These are phyloP conservation scores for Solanum hybrid DNA, from an alignment of 305 asterid genomes.

Conservation along the genomic window DNA sequence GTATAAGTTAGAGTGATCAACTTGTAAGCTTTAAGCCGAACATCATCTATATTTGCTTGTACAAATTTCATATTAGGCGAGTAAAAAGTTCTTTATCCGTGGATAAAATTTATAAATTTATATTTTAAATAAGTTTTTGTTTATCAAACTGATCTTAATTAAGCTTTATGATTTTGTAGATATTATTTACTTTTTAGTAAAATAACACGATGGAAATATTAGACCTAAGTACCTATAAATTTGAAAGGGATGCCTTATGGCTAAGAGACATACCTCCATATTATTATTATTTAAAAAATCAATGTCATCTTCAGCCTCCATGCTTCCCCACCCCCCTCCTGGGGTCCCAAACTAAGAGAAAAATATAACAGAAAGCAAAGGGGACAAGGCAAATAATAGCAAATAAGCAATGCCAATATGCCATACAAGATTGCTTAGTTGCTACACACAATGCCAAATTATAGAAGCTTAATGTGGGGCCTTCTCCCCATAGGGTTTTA, in stretches of 20 bases:
- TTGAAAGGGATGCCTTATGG: neutral
- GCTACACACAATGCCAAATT: neutral
- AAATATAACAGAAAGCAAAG: neutral
- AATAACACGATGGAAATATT: neutral
- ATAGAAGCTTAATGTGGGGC: neutral
- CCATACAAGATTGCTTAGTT: neutral
- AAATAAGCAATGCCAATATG: slow-evolving; percentile 1
- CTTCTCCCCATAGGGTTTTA: neutral
- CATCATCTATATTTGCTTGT: neutral
- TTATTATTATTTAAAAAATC: neutral
- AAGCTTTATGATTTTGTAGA: neutral
- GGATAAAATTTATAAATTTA: neutral
- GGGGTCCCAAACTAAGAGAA: neutral
- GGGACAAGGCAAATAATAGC: slow-evolving; percentile 14
- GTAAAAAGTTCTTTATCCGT: neutral
- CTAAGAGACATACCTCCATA: neutral
- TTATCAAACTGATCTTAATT: neutral
- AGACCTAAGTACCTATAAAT: neutral
- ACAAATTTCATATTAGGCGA: neutral
- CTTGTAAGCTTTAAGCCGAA: neutral
- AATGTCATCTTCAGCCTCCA: neutral
- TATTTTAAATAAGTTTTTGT: neutral
- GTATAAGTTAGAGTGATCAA: neutral
- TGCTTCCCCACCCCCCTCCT: neutral
- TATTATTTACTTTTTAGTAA: neutral